phyloP scores from a whole-genome alignment of 768 basidiomycete species.

The Russula abietina region DNA sequence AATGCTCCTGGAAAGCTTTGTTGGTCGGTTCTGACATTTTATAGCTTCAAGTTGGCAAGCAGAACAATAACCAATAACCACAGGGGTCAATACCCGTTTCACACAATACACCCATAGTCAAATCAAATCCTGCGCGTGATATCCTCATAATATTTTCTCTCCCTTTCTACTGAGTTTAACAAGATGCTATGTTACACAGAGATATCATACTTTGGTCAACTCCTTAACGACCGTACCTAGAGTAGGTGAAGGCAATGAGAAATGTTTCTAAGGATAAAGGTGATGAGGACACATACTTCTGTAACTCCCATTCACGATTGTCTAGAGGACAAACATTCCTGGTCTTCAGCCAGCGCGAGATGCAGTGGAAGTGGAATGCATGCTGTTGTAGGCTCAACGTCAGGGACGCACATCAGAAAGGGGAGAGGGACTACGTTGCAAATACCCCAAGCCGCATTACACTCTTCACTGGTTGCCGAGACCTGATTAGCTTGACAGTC shows the following conservation, averaged over 20 bases:
- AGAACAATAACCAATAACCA: too few relatives aligned
- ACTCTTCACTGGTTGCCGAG: constrained; percentile 92
- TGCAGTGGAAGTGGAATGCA: constrained; percentile 99
- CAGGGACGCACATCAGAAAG: background rate
- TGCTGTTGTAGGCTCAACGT: constrained; percentile 54
- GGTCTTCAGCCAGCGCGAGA: constrained; percentile 98
- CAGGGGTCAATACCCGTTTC: background rate
- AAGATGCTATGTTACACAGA: constrained; percentile 13
- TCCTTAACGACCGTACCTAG: constrained; percentile 40
- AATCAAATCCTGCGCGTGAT: background rate
- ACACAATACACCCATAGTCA: background rate
- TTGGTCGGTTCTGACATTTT: constrained; percentile 27
- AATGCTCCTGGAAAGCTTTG: constrained; percentile 45
- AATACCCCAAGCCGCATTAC: constrained; percentile 98
- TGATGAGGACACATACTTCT: constrained; percentile 61
- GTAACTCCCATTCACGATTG: constrained; percentile 95
- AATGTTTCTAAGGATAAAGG: background rate
- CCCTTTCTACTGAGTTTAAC: background rate
- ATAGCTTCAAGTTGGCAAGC: constrained; percentile 24
- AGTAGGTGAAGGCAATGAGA: background rate
- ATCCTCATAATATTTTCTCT: background rate
- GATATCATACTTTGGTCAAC: background rate
- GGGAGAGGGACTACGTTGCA: constrained; percentile 68
- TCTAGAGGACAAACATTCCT: constrained; percentile 92
- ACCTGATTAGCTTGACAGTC: constrained; percentile 99